Base-by-base conservation (phyloP, 345 rosid species). In the Linum usitatissimum region DNA sequence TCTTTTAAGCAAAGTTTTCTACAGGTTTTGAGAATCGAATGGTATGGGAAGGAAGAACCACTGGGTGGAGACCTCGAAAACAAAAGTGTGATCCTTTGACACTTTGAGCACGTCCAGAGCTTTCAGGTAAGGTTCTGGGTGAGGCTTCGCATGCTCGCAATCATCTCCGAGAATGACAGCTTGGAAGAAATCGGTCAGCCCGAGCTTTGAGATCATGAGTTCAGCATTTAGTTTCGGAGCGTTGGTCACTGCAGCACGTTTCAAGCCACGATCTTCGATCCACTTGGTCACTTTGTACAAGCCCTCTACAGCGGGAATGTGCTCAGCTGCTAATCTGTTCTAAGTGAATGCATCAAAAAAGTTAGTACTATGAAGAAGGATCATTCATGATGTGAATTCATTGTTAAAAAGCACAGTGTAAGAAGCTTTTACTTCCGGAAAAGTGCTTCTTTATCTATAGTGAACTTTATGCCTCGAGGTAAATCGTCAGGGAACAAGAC, bases 211-310 rank as follows among this genome's bases (percentile, higher is more conserved):
- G 69, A 90, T 84, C 74, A 94, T 80, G 30, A 86, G 80, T 68
- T 90, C 99, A n/a, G 96, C 99, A 78, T 86, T 94, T 21, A 57
- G 71, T 76, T 68, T 83, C 0, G 99, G 96, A 40, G 99, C 93
- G 73, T 94, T 94, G 12, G 99, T 90, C 3, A 94, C 99, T 0
- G 95, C 99, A 21, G 99, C 99, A 3, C 90, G 81, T 77, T 84
- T 93, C 79, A 90, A 57, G 20, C 94, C 96, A 42, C 64, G 89
- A 12, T 85, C 91, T 69, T 94, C 91, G 30, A 94, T 68, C 97
- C 97, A 90, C 74, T 94, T 81, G 66, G 75, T 86, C 63, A 94
- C 57, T 70, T 79, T 78, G 63, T 79, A 77, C 6, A 94, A 73
- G 5, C 96, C 99, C n/a, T 80, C 71, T 21, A 94, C 48, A 4